Percentiles rank a stretch among this genome's conserved stretches.
phyloP scores from a whole-genome alignment of 2,329 filamentous ascomycete species.

The Cryphonectria japonica region DNA sequence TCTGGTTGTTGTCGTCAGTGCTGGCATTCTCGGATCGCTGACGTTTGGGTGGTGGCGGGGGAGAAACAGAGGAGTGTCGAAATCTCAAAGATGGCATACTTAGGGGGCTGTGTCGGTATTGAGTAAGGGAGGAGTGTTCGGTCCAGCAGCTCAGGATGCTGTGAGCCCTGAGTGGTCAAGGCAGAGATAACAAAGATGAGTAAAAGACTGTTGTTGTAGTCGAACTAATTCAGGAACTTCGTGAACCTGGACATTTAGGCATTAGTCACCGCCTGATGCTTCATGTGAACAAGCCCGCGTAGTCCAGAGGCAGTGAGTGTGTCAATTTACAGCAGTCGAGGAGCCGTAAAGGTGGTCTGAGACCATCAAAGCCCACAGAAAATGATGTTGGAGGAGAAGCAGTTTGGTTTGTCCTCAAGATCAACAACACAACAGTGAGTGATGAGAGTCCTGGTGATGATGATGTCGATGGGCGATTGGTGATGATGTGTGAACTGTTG shows the following conservation, averaged over 20 bases:
- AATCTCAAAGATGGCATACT: slow-evolving; percentile 3
- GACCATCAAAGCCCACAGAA: not conserved
- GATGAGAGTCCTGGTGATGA: not conserved
- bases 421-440: not conserved
- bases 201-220: not conserved
- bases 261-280: not conserved
- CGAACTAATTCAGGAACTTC: not conserved
- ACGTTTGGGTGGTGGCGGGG: slow-evolving; percentile 9
- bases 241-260: not conserved
- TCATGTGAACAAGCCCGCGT: not conserved
- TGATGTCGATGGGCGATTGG: not conserved
- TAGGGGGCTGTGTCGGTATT: not conserved
- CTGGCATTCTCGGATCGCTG: slow-evolving; percentile 1
- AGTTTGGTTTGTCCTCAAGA: no score
- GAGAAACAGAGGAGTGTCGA: slow-evolving; percentile 10
- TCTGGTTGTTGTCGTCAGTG: slow-evolving; percentile 4
- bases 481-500: slow-evolving; percentile 14
- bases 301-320: not conserved
- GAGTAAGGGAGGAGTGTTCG: not conserved
- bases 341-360: not conserved
- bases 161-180: not conserved
- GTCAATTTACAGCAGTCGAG: not conserved
- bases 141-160: not conserved
- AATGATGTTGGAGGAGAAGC: not conserved
- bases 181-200: no score